These are phyloP conservation scores for Wallacemonas sp. DNA, from an alignment of 208 protist species.

Conservation along the genomic window DNA sequence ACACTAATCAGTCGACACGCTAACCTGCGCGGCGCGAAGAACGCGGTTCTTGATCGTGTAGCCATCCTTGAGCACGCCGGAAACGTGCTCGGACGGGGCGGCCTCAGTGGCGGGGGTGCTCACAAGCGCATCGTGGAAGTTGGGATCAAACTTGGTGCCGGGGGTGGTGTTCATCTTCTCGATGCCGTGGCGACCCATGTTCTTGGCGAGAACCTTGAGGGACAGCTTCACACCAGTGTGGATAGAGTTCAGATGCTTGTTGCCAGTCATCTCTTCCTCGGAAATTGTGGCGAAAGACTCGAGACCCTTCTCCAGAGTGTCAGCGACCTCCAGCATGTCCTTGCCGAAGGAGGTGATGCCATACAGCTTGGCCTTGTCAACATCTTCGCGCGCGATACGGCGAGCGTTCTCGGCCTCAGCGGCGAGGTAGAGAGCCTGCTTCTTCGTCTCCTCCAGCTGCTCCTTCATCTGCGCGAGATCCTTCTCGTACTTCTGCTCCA, in stretches of 20 bases:
- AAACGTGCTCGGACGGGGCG: constrained; percentile 55
- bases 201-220: constrained; percentile 81
- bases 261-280: constrained; percentile 45
- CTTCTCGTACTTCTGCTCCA: constrained; percentile 75
- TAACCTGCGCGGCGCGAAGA: constrained; percentile 90
- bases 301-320: constrained; percentile 91
- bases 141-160: constrained; percentile 86
- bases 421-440: constrained; percentile 83
- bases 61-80: constrained; percentile 88
- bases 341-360: constrained; percentile 90
- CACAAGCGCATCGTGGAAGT: constrained; percentile 90
- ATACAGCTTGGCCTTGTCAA: constrained; percentile 89
- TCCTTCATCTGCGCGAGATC: constrained; percentile 65
- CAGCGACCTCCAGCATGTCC: constrained; percentile 92
- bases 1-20: constrained; percentile 53
- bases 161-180: constrained; percentile 76
- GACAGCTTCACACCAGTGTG: constrained; percentile 88
- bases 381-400: constrained; percentile 87
- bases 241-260: constrained; percentile 69
- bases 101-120: constrained; percentile 62
- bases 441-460: constrained; percentile 72
- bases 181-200: constrained; percentile 85
- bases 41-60: constrained; percentile 88
- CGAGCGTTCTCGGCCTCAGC: constrained; percentile 90
- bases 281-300: constrained; percentile 62